Conservation (phyloP, 805 yeast species). For the Cephaloascus albidus region DNA sequence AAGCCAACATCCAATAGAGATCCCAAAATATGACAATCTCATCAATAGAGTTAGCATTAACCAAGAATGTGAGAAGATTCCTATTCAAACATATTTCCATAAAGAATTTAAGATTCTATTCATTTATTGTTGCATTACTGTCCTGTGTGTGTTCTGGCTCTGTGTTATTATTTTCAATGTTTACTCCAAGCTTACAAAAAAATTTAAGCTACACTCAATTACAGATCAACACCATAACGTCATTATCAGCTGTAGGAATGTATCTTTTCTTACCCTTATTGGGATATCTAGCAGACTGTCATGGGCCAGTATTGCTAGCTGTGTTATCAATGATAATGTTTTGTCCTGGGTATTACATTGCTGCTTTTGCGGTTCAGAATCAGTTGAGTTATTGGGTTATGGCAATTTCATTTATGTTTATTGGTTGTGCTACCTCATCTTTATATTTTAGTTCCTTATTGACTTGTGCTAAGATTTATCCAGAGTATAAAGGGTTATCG, state of each 20-base stretch:
- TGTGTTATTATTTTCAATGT: constrained; percentile 72
- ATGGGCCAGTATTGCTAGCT: constrained; percentile 71
- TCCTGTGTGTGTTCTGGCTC: constrained; percentile 78
- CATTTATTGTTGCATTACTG: constrained; percentile 48
- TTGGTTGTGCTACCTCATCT: constrained; percentile 69
- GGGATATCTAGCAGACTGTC: constrained; percentile 78
- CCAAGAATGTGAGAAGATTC: constrained; percentile 32
- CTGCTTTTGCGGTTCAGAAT: constrained; percentile 24
- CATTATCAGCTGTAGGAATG: constrained; percentile 70
- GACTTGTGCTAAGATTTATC: constrained; percentile 83
- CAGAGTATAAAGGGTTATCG: constrained; percentile 66
- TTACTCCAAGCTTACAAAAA: constrained; percentile 57
- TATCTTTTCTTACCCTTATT: constrained; percentile 75
- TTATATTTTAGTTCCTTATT: constrained; percentile 61
- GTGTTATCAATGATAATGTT: constrained; percentile 50
- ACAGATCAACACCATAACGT: constrained; percentile 60
- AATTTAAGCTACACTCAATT: constrained; percentile 56
- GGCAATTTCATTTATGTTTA: constrained; percentile 42
- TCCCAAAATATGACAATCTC: constrained; percentile 12
- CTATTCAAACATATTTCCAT: constrained; percentile 33
- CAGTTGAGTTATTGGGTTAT: constrained; percentile 20
- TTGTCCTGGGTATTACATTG: constrained; percentile 57
- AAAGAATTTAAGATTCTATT: constrained; percentile 30
- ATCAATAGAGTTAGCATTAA: constrained; percentile 27
- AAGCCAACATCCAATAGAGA: too few species aligned